A percentile compares a stretch with the other conserved stretches of the same genome.
These are phyloP conservation scores for Inga oerstediana DNA, from an alignment of 306 rosid genomes.

Conservation along the genomic window DNA sequence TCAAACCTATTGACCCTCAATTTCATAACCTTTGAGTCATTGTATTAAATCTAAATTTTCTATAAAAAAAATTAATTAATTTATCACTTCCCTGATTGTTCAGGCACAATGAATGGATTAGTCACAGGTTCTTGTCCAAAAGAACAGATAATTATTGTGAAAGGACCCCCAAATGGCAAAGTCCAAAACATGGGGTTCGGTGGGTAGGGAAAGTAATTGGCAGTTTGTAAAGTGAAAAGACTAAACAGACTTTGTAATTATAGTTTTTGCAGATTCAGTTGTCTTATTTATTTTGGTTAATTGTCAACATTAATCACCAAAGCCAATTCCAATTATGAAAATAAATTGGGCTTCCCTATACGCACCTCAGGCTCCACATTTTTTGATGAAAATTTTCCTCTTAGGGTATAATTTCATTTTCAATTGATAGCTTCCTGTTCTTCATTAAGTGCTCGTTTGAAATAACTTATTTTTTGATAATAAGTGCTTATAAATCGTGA, in stretches of 20 bases:
- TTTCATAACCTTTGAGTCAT: background rate
- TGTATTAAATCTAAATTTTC: background rate
- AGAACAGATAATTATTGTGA: conserved; percentile 51
- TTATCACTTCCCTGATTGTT: conserved; percentile 45
- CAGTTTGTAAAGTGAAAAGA: conserved; percentile 37
- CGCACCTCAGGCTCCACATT: background rate
- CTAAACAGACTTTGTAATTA: conserved; percentile 5
- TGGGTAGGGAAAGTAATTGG: conserved; percentile 43
- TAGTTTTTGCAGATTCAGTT: conserved; percentile 37
- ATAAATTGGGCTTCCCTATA: background rate
- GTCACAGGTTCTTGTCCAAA: conserved; percentile 50
- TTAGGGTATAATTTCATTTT: background rate
- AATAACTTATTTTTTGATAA: no score
- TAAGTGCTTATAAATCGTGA: no score
- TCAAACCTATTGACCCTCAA: background rate
- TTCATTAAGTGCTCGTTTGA: background rate
- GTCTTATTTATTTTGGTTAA: conserved; percentile 39
- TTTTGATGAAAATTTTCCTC: background rate
- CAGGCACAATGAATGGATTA: conserved; percentile 45
- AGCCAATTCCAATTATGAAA: conserved; percentile 12
- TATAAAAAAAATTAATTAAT: conserved; percentile 2
- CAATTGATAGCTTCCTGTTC: background rate
- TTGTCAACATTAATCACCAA: conserved; percentile 46
- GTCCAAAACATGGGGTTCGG: conserved; percentile 47
- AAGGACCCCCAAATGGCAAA: conserved; percentile 39